Conservation (phyloP, 805 yeast genomes). For the Lachancea sp. region DNA sequence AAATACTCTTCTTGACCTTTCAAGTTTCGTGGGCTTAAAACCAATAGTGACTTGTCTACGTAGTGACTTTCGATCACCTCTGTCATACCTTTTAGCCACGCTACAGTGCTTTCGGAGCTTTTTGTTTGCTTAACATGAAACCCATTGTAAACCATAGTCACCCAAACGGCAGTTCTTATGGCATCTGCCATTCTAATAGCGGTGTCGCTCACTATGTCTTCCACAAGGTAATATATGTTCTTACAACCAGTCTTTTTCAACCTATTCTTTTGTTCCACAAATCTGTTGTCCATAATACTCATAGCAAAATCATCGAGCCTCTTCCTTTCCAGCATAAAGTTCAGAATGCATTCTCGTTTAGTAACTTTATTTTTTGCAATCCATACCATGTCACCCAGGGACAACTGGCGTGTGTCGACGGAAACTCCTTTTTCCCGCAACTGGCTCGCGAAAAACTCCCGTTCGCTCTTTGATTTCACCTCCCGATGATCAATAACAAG, state of each 20-base stretch:
- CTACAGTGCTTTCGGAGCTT: conserved; percentile 68
- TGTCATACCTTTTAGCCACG: conserved; percentile 38
- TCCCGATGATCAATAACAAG: conserved; percentile 79
- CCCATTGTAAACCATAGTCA: conserved; percentile 56
- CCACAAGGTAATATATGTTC: conserved; percentile 71
- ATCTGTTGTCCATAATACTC: conserved; percentile 84
- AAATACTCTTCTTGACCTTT: conserved; percentile 47
- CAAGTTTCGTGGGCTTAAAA: conserved; percentile 46
- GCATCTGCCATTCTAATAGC: conserved; percentile 48
- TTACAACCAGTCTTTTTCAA: conserved; percentile 61
- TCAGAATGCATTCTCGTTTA: conserved; percentile 59
- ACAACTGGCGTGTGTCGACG: conserved; percentile 49
- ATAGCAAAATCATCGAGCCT: conserved; percentile 76
- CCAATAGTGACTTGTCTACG: conserved; percentile 41
- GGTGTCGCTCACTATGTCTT: conserved; percentile 49
- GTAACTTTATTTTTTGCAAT: conserved; percentile 61
- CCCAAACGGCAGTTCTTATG: conserved; percentile 68
- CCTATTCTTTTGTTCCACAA: conserved; percentile 78
- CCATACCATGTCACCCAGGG: conserved; percentile 90
- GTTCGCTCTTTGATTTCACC: conserved; percentile 56
- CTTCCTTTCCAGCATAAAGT: conserved; percentile 86
- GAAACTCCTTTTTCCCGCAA: conserved; percentile 44
- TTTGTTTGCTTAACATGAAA: conserved; percentile 65
- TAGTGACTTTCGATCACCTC: conserved; percentile 41
- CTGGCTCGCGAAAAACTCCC: conserved; percentile 61